Evolutionary conservation across 1,284 basidiomycete species (phyloP).

Genomic region (Lentinula novae-zelandiae): DNA sequence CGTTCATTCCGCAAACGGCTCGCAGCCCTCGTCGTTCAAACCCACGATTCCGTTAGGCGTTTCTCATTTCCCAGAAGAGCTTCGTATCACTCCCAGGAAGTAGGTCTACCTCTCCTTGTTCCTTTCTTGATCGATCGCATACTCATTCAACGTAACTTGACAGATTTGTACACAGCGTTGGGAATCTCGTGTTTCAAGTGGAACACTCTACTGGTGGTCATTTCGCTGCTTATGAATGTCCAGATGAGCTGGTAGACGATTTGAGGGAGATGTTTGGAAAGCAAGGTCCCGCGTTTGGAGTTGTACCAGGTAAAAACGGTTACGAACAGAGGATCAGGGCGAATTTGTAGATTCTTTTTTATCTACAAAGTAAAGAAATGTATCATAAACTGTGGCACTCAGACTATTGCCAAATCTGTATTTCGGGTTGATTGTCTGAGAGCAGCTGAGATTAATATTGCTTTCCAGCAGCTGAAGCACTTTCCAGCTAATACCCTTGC

Average conservation of each 20-base stretch:
- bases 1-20: neutral
- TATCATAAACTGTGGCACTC: too few species aligned
- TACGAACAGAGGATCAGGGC: slow-evolving; percentile 5
- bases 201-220: slow-evolving; percentile 20
- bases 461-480: too few species aligned
- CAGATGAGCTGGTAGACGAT: slow-evolving; percentile 17
- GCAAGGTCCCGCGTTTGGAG: slow-evolving; percentile 17
- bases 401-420: too few species aligned
- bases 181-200: slow-evolving; percentile 16
- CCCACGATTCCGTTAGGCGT: slow-evolving; percentile 15
- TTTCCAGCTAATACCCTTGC: too few species aligned
- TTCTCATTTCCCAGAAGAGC: slow-evolving; percentile 15
- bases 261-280: slow-evolving; percentile 21
- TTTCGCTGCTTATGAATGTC: slow-evolving; percentile 21
- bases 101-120: neutral
- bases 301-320: slow-evolving; percentile 16
- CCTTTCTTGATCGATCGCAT: neutral
- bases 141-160: neutral
- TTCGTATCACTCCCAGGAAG: slow-evolving; percentile 7
- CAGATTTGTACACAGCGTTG: slow-evolving; percentile 8
- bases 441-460: too few species aligned
- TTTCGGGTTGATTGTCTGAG: too few species aligned
- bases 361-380: too few species aligned
- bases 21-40: neutral
- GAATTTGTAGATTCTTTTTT: neutral